Base-by-base conservation (phyloP, 2,329 filamentous ascomycete species). In the Talaromyces marneffei region DNA sequence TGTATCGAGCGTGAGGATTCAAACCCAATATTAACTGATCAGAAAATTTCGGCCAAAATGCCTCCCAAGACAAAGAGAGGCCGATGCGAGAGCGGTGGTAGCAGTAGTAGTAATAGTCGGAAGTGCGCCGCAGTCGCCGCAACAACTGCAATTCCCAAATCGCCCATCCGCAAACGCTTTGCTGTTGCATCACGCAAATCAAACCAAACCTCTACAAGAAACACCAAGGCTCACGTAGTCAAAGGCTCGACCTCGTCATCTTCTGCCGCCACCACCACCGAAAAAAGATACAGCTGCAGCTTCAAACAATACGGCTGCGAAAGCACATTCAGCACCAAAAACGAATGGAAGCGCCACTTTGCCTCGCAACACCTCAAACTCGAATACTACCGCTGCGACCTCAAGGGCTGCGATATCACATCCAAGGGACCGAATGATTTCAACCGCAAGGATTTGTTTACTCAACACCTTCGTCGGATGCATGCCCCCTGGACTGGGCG, bases 341-440 rank as follows among this genome's bases (percentile, higher is more conserved):
- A 96, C 71, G 92, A 97, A 73, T 97, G 93, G 93, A 97, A 97
- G 74, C 86, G 93, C 0, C 93, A 97, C 71, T 85, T 93, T 68
- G 78, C 81, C 33, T 89, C 88, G 0, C 89, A 96, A 70, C 93
- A 97, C 70, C 79, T 96, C 23, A 84, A 87, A 59, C 79, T 90
- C 2, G 78, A 83, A 48, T 89, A 87, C 75, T 97, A 87, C 85
- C 80, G 88, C 61, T 97, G 92, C 77, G 83, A 87, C 65, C 79
- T 88, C 33, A 88, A 85, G 63, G 70, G 74, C 7, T 88, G 85
- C 71, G 71, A 72, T 62, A n/a, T 63, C n/a, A 37, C 71, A 65
- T n/a, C 66, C 71, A 67, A 68, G 10, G 75, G 80, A 5, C 78
- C 78, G 40, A 86, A 88, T 67, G 87, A 85, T 73, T 96, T 96